Conservation (phyloP, 257 asterid genomes). For the Scutellaria galericulata region DNA sequence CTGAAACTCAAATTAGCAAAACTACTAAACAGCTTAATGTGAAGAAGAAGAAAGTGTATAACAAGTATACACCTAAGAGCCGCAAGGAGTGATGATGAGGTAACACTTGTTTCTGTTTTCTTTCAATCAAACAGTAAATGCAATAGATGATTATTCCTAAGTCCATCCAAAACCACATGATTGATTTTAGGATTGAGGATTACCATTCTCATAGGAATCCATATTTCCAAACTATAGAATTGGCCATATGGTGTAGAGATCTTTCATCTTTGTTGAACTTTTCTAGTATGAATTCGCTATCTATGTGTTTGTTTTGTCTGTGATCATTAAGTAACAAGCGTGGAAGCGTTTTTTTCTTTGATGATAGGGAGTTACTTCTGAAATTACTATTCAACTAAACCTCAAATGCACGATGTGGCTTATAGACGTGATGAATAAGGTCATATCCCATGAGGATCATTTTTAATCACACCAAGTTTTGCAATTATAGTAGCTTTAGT, state of each 20-base stretch:
- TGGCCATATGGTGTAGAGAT: not conserved
- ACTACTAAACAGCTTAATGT: conserved; percentile 49
- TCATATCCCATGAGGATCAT: no score
- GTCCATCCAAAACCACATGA: not conserved
- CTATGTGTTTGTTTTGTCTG: no score
- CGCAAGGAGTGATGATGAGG: conserved; percentile 15
- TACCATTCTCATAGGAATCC: not conserved
- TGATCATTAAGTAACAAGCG: no score
- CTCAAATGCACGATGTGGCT: no score
- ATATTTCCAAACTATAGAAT: not conserved
- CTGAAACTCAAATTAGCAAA: conserved; percentile 49
- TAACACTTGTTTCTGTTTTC: conserved; percentile 6
- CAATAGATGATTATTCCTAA: not conserved
- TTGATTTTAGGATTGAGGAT: not conserved
- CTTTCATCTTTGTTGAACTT: no score
- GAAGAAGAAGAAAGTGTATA: conserved; percentile 49
- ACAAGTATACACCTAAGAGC: conserved; percentile 31
- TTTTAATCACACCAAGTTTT: no score
- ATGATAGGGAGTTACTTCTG: no score
- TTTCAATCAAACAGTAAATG: not conserved
- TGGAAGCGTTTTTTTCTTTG: no score
- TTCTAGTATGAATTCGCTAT: no score
- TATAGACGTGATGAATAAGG: no score
- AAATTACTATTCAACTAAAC: no score
- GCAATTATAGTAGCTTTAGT: no score